Percentiles rank a stretch among this genome's conserved stretches.
phyloP scores from a whole-genome alignment of 192 early-diverging fungal genomes.

The Backusella tarrabulga region DNA sequence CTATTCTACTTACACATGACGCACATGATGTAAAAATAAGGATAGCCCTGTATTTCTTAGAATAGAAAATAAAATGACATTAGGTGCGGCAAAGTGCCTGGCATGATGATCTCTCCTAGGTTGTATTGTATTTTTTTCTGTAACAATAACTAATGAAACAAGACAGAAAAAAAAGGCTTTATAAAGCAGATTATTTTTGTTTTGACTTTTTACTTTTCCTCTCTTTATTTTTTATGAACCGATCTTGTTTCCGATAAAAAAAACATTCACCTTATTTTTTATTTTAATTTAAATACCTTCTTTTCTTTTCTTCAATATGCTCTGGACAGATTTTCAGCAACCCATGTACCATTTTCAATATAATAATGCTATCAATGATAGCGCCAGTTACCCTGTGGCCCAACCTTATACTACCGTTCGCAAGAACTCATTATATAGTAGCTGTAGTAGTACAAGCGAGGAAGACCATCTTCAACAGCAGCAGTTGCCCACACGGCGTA shows the following conservation, averaged over 20 bases:
- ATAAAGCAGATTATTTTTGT: not conserved
- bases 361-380: not conserved
- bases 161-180: not conserved
- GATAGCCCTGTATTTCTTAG: not conserved
- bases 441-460: not conserved
- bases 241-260: not conserved
- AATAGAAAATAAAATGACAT: not conserved
- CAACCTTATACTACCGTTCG: not conserved
- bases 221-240: not conserved
- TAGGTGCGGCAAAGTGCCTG: not conserved
- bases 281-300: not conserved
- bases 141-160: not conserved
- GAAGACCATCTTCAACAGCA: not conserved
- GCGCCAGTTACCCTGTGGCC: not conserved
- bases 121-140: not conserved
- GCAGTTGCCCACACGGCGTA: not conserved
- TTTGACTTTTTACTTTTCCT: not conserved
- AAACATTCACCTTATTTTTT: not conserved
- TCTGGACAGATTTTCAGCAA: conserved; percentile 4
- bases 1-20: too few relatives aligned
- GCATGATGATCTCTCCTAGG: not conserved
- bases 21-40: too few relatives aligned
- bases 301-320: not conserved
- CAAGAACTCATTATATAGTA: not conserved
- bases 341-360: not conserved